A percentile compares a stretch with the other conserved stretches of the same genome.
phyloP scores from a whole-genome alignment of 2,329 filamentous ascomycete species.

The Penicillium polonicum region DNA sequence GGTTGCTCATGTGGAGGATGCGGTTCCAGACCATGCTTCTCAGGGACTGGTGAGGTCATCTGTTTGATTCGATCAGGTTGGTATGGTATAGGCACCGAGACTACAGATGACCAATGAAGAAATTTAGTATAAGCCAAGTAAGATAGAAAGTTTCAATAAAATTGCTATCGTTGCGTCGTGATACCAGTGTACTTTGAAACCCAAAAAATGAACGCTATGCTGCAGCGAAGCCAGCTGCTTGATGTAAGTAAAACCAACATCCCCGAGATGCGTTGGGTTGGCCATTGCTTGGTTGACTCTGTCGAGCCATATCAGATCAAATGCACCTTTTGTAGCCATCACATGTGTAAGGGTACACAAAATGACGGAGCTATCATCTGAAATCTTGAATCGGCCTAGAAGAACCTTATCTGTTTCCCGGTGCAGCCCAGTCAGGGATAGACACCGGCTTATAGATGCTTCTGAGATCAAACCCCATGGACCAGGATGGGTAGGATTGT shows the following conservation, averaged over 20 bases:
- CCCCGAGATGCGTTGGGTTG: neutral
- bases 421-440: neutral
- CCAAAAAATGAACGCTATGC: conserved; percentile 8
- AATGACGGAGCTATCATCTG: neutral
- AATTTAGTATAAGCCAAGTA: neutral
- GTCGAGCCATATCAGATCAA: neutral
- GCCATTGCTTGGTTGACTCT: neutral
- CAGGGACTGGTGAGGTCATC: conserved; percentile 15
- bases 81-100: neutral
- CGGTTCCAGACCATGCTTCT: neutral
- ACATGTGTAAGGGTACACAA: neutral
- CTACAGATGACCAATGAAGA: neutral
- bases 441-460: neutral
- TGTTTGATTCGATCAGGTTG: neutral
- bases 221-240: conserved; percentile 11
- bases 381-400: neutral
- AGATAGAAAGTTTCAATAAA: neutral
- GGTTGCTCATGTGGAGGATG: conserved; percentile 8
- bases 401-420: neutral
- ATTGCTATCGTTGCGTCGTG: conserved; percentile 7
- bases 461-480: neutral
- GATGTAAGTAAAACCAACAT: conserved; percentile 1
- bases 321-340: neutral
- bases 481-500: neutral
- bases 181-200: neutral